These are phyloP conservation scores for Cardamine chenopodiifolia DNA, from an alignment of 345 rosid species.

Conservation along the genomic window DNA sequence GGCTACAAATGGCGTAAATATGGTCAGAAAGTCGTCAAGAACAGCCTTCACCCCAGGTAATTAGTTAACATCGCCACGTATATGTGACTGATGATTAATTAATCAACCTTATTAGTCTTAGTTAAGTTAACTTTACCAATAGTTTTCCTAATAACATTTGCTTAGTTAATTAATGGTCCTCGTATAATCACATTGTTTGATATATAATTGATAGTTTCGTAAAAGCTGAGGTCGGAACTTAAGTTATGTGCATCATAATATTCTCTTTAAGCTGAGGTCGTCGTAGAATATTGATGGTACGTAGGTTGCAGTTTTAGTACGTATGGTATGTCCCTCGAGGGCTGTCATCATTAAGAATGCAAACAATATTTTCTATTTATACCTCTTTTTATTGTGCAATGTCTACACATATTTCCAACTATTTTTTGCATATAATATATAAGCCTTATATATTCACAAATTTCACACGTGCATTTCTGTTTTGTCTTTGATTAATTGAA, in stretches of 20 bases:
- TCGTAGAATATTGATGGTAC: slow-evolving; percentile 4
- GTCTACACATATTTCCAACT: slow-evolving; percentile 34
- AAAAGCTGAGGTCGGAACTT: slow-evolving; percentile 29
- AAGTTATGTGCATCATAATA: slow-evolving; percentile 18
- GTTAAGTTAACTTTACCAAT: background rate
- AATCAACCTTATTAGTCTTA: slow-evolving; percentile 20
- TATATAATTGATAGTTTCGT: slow-evolving; percentile 14
- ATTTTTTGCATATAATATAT: background rate
- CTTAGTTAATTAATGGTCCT: background rate
- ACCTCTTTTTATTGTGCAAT: slow-evolving; percentile 15
- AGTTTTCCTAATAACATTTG: slow-evolving; percentile 5
- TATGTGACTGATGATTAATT: background rate
- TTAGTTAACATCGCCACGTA: background rate
- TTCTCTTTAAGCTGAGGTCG: slow-evolving; percentile 20
- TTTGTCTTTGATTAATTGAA: background rate
- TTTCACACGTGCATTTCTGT: background rate
- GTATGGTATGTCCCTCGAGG: slow-evolving; percentile 31
- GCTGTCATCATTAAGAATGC: slow-evolving; percentile 19
- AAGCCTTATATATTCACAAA: background rate
- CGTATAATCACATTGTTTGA: slow-evolving; percentile 15
- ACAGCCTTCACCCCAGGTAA: slow-evolving; percentile 98
- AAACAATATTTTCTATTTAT: slow-evolving; percentile 10
- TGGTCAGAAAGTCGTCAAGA: slow-evolving; percentile 97
- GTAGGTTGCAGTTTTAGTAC: slow-evolving; percentile 27
- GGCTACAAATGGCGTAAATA: slow-evolving; percentile 99